A percentile compares a stretch with the other conserved stretches of the same genome.
phyloP scores from a whole-genome alignment of 2,329 filamentous ascomycete species.

The Penicillium palitans region DNA sequence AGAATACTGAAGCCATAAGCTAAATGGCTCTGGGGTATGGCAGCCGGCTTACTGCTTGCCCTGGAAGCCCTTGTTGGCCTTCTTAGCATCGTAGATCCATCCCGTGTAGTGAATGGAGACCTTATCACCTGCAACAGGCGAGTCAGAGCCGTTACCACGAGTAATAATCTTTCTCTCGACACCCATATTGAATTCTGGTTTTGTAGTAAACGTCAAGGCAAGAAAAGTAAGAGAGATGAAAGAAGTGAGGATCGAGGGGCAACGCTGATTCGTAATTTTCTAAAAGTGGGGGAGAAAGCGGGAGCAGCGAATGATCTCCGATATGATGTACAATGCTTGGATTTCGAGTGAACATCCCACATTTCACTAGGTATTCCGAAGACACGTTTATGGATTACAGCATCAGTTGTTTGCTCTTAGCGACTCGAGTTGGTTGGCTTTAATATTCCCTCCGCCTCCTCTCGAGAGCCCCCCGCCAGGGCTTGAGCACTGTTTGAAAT shows the following conservation, averaged over 20 bases:
- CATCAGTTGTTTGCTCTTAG: neutral
- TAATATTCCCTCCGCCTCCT: neutral
- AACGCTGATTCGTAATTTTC: constrained; percentile 20
- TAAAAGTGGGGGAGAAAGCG: constrained; percentile 12
- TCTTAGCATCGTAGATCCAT: constrained; percentile 68
- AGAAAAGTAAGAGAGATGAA: neutral
- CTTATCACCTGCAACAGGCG: constrained; percentile 65
- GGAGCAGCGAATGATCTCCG: neutral
- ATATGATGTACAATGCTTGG: neutral
- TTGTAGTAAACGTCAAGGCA: neutral
- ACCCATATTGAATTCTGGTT: constrained; percentile 17
- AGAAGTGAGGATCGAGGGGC: constrained; percentile 13
- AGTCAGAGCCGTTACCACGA: constrained; percentile 59
- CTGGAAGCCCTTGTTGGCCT: constrained; percentile 61
- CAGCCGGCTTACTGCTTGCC: constrained; percentile 64
- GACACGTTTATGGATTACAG: neutral
- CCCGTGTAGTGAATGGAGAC: constrained; percentile 91
- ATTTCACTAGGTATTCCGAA: neutral
- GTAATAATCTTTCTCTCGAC: constrained; percentile 27
- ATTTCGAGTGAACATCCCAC: neutral
- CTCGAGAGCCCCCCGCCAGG: neutral
- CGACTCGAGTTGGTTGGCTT: neutral
- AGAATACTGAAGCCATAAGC: too few species aligned
- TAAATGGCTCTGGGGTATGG: neutral
- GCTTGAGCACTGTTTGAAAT: neutral